A percentile compares a stretch with the other conserved stretches of the same genome.
Conservation (phyloP, 768 basidiomycete species). For the Psilocybe cyanescens region DNA sequence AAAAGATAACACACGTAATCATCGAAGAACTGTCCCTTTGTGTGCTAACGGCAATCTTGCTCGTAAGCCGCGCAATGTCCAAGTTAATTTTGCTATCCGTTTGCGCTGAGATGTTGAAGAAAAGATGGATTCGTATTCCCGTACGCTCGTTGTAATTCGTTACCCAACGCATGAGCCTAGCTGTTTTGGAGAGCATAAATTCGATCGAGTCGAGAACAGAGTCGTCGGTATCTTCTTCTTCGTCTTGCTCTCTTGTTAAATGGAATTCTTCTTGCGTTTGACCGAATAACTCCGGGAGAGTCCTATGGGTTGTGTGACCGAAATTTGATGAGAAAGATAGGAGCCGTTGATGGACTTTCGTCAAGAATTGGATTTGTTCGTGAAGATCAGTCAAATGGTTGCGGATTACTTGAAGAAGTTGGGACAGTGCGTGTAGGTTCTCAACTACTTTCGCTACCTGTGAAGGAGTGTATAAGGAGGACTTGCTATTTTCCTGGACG, state of each 20-base stretch:
- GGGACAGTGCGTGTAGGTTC: conserved; percentile 15
- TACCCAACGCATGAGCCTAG: conserved; percentile 17
- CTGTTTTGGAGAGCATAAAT: conserved; percentile 14
- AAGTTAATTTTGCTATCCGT: conserved; percentile 24
- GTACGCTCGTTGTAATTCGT: conserved; percentile 23
- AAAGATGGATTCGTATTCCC: conserved; percentile 23
- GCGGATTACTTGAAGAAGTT: conserved; percentile 12
- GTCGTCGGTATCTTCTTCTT: not conserved
- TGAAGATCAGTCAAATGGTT: conserved; percentile 14
- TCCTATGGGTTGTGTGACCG: not conserved
- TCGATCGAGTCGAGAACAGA: conserved; percentile 16
- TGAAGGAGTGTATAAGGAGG: not conserved
- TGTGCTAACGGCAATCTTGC: conserved; percentile 22
- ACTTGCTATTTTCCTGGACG: conserved; percentile 1
- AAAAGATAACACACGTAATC: conserved; percentile 24
- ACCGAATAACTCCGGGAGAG: not conserved
- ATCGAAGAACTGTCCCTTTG: conserved; percentile 29
- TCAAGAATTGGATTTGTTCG: conserved; percentile 13
- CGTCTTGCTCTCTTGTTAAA: not conserved
- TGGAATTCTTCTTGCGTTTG: not conserved
- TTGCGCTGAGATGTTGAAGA: conserved; percentile 24
- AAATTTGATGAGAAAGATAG: not conserved
- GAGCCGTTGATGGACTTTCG: not conserved
- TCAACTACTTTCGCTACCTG: conserved; percentile 9
- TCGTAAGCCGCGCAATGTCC: conserved; percentile 20